Conservation (phyloP, 192 early-diverging fungal species). For the Bifiguratus adelaidae region DNA sequence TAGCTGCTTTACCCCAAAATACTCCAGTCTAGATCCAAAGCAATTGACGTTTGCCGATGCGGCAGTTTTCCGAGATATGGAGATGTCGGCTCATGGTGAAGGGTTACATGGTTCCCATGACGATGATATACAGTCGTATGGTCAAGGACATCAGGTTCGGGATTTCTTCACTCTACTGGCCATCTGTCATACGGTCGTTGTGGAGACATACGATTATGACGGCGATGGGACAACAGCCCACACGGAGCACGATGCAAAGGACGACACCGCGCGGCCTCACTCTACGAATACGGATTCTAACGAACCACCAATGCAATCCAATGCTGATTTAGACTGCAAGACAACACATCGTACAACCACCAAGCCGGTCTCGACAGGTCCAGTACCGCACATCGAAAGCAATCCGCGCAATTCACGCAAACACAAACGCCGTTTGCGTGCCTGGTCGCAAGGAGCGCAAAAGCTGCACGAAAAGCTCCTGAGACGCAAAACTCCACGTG, state of each 20-base stretch:
- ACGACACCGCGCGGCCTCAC: conserved; percentile 22
- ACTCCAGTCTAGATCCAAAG: conserved; percentile 44
- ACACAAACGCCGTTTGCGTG: too few relatives aligned
- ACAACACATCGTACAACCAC: too few relatives aligned
- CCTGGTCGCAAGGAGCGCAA: too few relatives aligned
- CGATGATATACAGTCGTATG: neutral
- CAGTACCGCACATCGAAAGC: too few relatives aligned
- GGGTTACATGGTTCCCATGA: too few relatives aligned
- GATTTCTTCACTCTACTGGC: conserved; percentile 87
- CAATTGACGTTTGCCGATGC: conserved; percentile 82
- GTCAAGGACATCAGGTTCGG: conserved; percentile 24
- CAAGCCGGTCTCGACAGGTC: too few relatives aligned
- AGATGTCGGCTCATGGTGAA: neutral
- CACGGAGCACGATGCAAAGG: conserved; percentile 7
- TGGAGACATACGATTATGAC: conserved; percentile 50
- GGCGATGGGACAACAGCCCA: conserved; percentile 25
- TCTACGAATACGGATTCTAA: too few relatives aligned
- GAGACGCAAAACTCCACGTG: too few relatives aligned
- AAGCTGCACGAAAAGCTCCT: too few relatives aligned
- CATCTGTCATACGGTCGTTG: conserved; percentile 91
- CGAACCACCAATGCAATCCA: too few relatives aligned
- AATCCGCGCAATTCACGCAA: too few relatives aligned
- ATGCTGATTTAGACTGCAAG: too few relatives aligned
- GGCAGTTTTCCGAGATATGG: conserved; percentile 61
- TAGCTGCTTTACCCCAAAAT: conserved; percentile 55